Conservation (phyloP, 2,329 filamentous ascomycete genomes). For the Hymenoscyphus albidus region DNA sequence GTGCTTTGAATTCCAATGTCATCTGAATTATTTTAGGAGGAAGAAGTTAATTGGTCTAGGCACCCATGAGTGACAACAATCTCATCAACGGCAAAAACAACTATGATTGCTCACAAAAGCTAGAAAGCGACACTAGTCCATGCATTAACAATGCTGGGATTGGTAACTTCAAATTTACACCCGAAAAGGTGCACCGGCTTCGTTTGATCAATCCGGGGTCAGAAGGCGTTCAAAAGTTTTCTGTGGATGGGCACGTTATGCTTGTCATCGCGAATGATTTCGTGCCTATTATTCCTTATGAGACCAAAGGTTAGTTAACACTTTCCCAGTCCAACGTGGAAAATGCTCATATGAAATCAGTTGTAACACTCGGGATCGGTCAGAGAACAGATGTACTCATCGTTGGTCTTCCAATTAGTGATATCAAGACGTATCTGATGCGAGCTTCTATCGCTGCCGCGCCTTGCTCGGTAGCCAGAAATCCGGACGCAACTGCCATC, state of each 20-base stretch:
- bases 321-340: no score
- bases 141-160: conserved; percentile 21
- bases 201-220: conserved; percentile 46
- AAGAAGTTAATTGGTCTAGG: not conserved
- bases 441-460: conserved; percentile 44
- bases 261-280: conserved; percentile 62
- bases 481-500: conserved; percentile 53
- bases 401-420: conserved; percentile 33
- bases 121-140: not conserved
- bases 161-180: conserved; percentile 30
- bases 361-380: conserved; percentile 55
- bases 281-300: conserved; percentile 40
- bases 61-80: conserved; percentile 20
- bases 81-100: conserved; percentile 28
- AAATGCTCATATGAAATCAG: conserved; percentile 17
- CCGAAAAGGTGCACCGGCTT: conserved; percentile 42
- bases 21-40: not conserved
- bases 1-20: not conserved
- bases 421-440: conserved; percentile 47
- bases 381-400: conserved; percentile 46
- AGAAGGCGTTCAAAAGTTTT: conserved; percentile 41
- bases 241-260: conserved; percentile 47
- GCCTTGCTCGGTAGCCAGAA: conserved; percentile 43
- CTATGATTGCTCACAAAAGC: conserved; percentile 15
- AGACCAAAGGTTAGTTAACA: conserved; percentile 13